Percentiles rank a stretch among this genome's conserved stretches.
Conservation (phyloP, 192 early-diverging fungal species). For the Allomyces macrogynus region DNA sequence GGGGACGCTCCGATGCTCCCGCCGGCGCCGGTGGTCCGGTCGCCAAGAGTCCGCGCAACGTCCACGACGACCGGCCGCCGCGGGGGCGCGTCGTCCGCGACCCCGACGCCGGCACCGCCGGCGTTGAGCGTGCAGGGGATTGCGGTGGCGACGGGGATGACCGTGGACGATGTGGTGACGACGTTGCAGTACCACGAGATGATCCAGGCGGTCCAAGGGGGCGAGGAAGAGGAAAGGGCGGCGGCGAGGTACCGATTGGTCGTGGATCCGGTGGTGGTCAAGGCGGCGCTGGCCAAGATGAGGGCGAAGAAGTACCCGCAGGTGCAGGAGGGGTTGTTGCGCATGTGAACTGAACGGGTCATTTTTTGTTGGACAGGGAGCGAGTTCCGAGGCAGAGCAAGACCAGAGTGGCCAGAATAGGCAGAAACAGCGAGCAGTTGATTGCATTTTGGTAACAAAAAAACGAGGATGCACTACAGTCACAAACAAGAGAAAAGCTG, state of each 20-base stretch:
- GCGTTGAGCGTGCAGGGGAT: conserved; percentile 23
- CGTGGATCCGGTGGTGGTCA: not conserved
- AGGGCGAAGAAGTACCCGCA: not conserved
- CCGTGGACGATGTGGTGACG: conserved; percentile 57
- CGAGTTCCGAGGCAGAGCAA: too few relatives aligned
- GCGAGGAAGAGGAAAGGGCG: not conserved
- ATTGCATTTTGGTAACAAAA: too few relatives aligned
- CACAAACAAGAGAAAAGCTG: too few relatives aligned
- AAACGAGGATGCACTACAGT: too few relatives aligned
- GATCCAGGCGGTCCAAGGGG: not conserved
- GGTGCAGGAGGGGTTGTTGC: not conserved
- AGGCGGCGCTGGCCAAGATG: not conserved
- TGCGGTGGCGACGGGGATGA: conserved; percentile 48
- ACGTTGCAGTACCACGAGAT: conserved; percentile 30
- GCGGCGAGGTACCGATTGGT: not conserved
- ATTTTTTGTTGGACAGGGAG: too few relatives aligned
- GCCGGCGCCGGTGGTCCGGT: conserved; percentile 9
- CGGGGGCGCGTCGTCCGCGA: not conserved
- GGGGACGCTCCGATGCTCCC: conserved; percentile 13
- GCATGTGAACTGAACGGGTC: too few relatives aligned
- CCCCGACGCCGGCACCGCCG: not conserved
- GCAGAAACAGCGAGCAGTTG: too few relatives aligned
- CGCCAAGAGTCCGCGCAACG: conserved; percentile 5
- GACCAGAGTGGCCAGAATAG: too few relatives aligned
- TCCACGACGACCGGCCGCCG: conserved; percentile 1